A percentile compares a stretch with the other conserved stretches of the same genome.
These are phyloP conservation scores for Acidomyces sp. DNA, from an alignment of 495 filamentous ascomycete genomes.

Conservation along the genomic window DNA sequence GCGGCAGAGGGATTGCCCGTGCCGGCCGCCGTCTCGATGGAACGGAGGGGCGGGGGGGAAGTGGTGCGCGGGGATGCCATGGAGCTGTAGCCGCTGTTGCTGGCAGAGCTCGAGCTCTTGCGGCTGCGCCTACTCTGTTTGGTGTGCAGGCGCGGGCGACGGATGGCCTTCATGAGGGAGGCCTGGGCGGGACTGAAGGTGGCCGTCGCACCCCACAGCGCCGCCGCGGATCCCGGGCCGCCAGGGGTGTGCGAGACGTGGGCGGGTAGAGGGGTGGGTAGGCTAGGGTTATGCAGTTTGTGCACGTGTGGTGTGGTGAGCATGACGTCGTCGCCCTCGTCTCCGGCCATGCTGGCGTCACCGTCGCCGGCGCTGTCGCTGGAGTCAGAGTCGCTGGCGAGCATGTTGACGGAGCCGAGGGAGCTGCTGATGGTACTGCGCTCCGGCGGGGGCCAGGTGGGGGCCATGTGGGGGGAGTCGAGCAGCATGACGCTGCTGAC, in stretches of 20 bases:
- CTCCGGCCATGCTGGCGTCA: conserved; percentile 63
- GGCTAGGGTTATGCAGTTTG: conserved; percentile 36
- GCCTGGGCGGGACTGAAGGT: conserved; percentile 48
- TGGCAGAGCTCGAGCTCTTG: conserved; percentile 59
- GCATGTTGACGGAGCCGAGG: conserved; percentile 67
- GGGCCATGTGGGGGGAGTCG: conserved; percentile 32
- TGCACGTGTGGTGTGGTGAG: conserved; percentile 54
- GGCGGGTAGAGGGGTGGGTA: conserved; percentile 36
- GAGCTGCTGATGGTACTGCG: conserved; percentile 68
- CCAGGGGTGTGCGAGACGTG: conserved; percentile 32
- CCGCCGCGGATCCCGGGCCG: too few relatives aligned
- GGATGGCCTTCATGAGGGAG: conserved; percentile 53
- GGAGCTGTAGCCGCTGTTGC: conserved; percentile 46
- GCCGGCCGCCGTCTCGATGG: conserved; percentile 34
- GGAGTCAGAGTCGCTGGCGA: conserved; percentile 62
- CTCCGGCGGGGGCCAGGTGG: conserved; percentile 41
- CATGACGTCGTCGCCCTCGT: conserved; percentile 67
- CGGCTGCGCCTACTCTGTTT: conserved; percentile 37
- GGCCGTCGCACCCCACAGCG: conserved; percentile 9
- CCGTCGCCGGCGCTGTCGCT: conserved; percentile 62
- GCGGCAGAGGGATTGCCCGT: not conserved
- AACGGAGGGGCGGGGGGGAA: conserved; percentile 52
- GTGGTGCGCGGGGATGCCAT: conserved; percentile 51
- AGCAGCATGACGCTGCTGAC: conserved; percentile 32
- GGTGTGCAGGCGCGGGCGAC: conserved; percentile 53